Conservation (phyloP, 768 basidiomycete genomes). For the Dioszegia hungarica region DNA sequence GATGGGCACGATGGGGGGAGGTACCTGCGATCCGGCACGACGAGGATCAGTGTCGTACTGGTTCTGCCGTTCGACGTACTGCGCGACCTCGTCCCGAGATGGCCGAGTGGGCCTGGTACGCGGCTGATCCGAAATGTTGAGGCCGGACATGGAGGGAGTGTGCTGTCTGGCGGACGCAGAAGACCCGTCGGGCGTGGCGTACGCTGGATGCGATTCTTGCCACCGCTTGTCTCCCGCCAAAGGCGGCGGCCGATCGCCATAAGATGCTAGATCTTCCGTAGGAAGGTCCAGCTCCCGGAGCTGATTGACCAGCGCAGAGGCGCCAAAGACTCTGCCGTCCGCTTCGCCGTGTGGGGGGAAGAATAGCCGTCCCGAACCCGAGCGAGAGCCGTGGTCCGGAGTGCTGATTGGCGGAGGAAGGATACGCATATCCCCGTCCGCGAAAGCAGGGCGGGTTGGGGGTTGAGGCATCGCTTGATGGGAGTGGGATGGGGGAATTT, state of each 20-base stretch:
- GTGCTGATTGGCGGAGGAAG: constrained; percentile 38
- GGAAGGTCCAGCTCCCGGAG: constrained; percentile 48
- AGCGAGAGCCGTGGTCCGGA: constrained; percentile 20
- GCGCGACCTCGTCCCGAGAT: background rate
- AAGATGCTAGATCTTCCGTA: constrained; percentile 46
- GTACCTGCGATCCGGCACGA: constrained; percentile 16
- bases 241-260: constrained; percentile 36
- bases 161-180: background rate
- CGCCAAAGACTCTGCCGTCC: constrained; percentile 31
- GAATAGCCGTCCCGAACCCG: constrained; percentile 21
- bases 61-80: background rate
- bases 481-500: constrained; percentile 35
- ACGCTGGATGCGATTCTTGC: no score
- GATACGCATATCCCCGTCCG: constrained; percentile 41
- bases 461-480: constrained; percentile 23
- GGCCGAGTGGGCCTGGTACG: background rate
- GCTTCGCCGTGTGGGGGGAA: constrained; percentile 52
- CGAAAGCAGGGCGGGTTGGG: constrained; percentile 35
- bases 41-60: background rate
- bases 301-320: constrained; percentile 47
- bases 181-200: no score
- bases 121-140: constrained; percentile 1
- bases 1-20: constrained; percentile 11
- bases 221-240: background rate
- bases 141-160: background rate